Evolutionary conservation across 1,139 yeast species (phyloP).

Genomic region (Blastobotrys capitulatus): DNA sequence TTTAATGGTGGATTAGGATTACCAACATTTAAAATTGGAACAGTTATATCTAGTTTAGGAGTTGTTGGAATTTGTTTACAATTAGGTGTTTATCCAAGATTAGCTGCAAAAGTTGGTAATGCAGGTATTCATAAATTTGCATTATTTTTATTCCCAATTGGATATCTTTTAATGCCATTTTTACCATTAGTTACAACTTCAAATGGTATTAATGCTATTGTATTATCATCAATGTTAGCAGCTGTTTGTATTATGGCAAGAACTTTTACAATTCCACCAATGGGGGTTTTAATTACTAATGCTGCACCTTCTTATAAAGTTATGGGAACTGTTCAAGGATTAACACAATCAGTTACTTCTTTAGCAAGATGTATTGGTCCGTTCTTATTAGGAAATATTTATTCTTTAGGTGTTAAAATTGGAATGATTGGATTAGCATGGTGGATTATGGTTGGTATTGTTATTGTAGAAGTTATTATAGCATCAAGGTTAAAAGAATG

Average conservation of each 20-base stretch:
- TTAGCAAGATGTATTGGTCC: constrained; percentile 57
- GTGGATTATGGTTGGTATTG: constrained; percentile 40
- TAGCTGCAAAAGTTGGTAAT: constrained; percentile 48
- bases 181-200: constrained; percentile 45
- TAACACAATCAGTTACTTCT: constrained; percentile 38
- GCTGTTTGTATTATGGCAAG: constrained; percentile 22
- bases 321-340: constrained; percentile 31
- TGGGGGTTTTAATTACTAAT: constrained; percentile 30
- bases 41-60: constrained; percentile 50
- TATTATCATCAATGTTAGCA: constrained; percentile 28
- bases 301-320: constrained; percentile 26
- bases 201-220: constrained; percentile 19
- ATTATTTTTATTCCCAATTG: constrained; percentile 42
- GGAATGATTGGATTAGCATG: constrained; percentile 48
- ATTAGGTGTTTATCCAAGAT: constrained; percentile 46
- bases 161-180: constrained; percentile 49
- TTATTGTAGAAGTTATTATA: constrained; percentile 21
- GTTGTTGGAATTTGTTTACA: constrained; percentile 48
- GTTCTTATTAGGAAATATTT: constrained; percentile 46
- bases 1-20: constrained; percentile 48
- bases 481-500: constrained; percentile 26
- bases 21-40: constrained; percentile 47
- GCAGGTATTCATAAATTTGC: constrained; percentile 44
- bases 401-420: constrained; percentile 41
- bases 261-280: constrained; percentile 31